Percentiles rank a stretch among this genome's conserved stretches.
Evolutionary conservation across 495 filamentous ascomycete genomes (phyloP).

Genomic region (Daldinia decipiens): DNA sequence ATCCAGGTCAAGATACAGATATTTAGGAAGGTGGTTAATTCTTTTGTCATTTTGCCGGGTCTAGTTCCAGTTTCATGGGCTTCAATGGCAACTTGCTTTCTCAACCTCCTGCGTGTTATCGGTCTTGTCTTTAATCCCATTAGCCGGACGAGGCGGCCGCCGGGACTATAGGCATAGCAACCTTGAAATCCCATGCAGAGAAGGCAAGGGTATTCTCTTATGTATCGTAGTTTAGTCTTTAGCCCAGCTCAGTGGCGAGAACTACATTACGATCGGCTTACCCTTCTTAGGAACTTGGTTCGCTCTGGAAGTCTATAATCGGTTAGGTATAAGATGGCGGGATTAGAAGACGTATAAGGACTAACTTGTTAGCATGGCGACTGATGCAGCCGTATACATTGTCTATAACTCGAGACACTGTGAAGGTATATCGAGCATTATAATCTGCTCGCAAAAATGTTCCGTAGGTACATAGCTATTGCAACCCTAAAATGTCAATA

Average conservation of each 20-base stretch:
- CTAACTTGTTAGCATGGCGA: not conserved
- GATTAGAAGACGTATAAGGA: not conserved
- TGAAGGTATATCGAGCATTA: not conserved
- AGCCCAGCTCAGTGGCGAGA: not conserved
- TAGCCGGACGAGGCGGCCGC: not conserved
- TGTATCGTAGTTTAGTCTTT: not conserved
- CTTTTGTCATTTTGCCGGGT: not conserved
- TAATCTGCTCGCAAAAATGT: not conserved
- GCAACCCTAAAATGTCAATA: too few relatives aligned
- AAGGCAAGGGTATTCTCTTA: not conserved
- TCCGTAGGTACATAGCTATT: too few relatives aligned
- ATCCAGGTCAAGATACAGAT: not conserved
- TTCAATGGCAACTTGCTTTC: not conserved
- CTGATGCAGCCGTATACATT: not conserved
- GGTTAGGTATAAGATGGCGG: not conserved
- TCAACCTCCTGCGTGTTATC: not conserved
- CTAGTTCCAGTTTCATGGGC: not conserved
- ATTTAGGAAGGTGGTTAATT: not conserved
- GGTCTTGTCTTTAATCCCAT: not conserved
- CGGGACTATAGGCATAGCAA: not conserved
- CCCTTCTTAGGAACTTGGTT: not conserved
- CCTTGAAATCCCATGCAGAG: not conserved
- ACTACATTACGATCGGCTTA: not conserved
- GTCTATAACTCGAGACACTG: not conserved
- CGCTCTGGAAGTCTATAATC: not conserved